Evolutionary conservation across 345 rosid genomes (phyloP).

Genomic region (Bruguiera gymnorhiza): DNA sequence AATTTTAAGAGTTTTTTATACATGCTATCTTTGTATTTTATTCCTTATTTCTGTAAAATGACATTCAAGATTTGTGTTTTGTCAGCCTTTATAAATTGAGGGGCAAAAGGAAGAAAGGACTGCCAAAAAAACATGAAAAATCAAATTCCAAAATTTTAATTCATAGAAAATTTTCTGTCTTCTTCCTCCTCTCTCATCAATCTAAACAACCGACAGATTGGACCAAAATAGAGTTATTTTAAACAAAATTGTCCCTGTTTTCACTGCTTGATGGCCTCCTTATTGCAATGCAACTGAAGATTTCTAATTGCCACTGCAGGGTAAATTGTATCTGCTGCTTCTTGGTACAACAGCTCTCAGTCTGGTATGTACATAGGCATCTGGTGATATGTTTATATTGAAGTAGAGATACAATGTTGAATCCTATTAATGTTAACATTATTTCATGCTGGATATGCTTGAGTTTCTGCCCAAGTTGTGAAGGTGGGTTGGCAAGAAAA

Average conservation of each 20-base stretch:
- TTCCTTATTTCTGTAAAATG: too few relatives aligned
- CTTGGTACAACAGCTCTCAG: conserved; percentile 92
- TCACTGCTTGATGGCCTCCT: too few relatives aligned
- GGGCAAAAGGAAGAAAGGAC: not conserved
- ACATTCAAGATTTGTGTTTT: too few relatives aligned
- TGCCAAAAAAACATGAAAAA: not conserved
- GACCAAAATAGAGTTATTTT: not conserved
- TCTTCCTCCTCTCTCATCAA: not conserved
- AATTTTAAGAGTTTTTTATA: too few relatives aligned
- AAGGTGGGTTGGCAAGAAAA: not conserved
- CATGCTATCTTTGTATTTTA: too few relatives aligned
- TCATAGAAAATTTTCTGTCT: not conserved
- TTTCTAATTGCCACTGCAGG: conserved; percentile 40
- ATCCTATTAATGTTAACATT: not conserved
- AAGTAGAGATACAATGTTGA: not conserved
- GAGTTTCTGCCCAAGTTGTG: not conserved
- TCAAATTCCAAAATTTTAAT: not conserved
- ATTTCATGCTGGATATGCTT: not conserved
- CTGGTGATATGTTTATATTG: not conserved
- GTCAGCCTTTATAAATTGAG: too few relatives aligned
- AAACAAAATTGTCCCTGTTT: not conserved
- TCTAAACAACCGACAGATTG: not conserved
- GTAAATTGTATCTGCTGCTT: conserved; percentile 78
- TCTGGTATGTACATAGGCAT: conserved; percentile 44
- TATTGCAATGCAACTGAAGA: not conserved